A percentile compares a stretch with the other conserved stretches of the same genome.
These are phyloP conservation scores for Aspergillus campestris DNA, from an alignment of 495 filamentous ascomycete species.

Conservation along the genomic window DNA sequence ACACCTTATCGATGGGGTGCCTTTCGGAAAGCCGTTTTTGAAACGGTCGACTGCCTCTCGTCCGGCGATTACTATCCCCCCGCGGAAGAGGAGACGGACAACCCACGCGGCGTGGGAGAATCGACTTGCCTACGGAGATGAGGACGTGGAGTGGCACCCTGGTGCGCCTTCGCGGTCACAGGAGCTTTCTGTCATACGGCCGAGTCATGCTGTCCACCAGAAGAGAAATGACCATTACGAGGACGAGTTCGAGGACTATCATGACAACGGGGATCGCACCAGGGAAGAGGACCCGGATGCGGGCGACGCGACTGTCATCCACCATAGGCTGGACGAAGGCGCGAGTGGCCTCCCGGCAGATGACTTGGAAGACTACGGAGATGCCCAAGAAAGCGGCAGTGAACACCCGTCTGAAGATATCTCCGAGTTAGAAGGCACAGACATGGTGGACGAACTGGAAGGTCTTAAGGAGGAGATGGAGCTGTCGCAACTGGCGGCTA, in stretches of 20 bases:
- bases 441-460: conserved; percentile 35
- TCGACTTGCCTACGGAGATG: conserved; percentile 21
- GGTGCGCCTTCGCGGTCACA: conserved; percentile 8
- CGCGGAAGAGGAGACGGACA: conserved; percentile 61
- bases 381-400: conserved; percentile 13
- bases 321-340: conserved; percentile 11
- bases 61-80: conserved; percentile 65
- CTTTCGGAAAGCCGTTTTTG: conserved; percentile 72
- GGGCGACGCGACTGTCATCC: too few relatives aligned
- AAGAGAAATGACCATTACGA: neutral
- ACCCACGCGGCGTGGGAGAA: conserved; percentile 26
- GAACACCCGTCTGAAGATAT: conserved; percentile 22
- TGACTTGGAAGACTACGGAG: conserved; percentile 14
- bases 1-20: conserved; percentile 81
- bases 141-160: conserved; percentile 33
- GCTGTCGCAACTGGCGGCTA: conserved; percentile 12
- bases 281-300: too few relatives aligned
- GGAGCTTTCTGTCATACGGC: conserved; percentile 10
- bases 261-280: conserved; percentile 1
- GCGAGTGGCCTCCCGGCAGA: conserved; percentile 13
- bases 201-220: neutral
- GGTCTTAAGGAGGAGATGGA: conserved; percentile 37
- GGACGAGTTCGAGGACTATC: conserved; percentile 3
- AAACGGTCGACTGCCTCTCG: conserved; percentile 44
- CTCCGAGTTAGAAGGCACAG: conserved; percentile 31